Base-by-base conservation (phyloP, 2,329 filamentous ascomycete genomes). In the Fusarium austroafricanum region DNA sequence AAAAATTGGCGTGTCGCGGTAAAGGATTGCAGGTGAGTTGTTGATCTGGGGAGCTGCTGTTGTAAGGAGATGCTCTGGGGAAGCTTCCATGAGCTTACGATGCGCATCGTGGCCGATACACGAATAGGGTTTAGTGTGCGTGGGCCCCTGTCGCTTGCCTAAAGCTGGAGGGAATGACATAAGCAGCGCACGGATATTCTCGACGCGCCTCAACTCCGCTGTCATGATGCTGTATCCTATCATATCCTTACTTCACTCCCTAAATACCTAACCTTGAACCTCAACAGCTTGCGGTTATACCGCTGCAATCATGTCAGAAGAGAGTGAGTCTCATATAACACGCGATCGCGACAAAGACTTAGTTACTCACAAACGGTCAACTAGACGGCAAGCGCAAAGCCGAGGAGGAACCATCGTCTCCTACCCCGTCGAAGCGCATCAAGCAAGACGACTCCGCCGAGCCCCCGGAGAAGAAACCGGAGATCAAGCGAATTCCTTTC, bases 401-500 rank as follows among this genome's bases (percentile, higher is more conserved):
- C 6, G 83, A 83, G 49, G 87, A 91, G 70, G 89, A 91, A 67
- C 86, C 88, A 44, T 81, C 84, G 55, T 89, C 87, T 51, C 84
- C 87, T 20, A 84, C 85, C 47, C 86, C 87, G 49, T 79, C 84
- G 18, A 94, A 94, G 79, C 86, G 91, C 71, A 76, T 88, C 39
- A 91, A 91, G 79, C 83, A 84, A 39, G 71, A 77, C 31, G 75
- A 78, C 18, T 71, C 74, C 29, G 64, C 63, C 17, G 76, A 78
- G 14, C 47, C 72, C 14, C 45, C 64, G 10, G 74, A 84, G 17
- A 87, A 87, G 73, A 86, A 85, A 61, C 78, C 81, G 8, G 79
- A 78, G 9, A 84, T 86, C 70, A 89, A 89, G 71, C 87, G 89
- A 18, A 93, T 96, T 35, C 92, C 92, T 3, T 97, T 96, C 74